These are phyloP conservation scores for Rickenella mellea DNA, from an alignment of 768 basidiomycete species.

Conservation along the genomic window DNA sequence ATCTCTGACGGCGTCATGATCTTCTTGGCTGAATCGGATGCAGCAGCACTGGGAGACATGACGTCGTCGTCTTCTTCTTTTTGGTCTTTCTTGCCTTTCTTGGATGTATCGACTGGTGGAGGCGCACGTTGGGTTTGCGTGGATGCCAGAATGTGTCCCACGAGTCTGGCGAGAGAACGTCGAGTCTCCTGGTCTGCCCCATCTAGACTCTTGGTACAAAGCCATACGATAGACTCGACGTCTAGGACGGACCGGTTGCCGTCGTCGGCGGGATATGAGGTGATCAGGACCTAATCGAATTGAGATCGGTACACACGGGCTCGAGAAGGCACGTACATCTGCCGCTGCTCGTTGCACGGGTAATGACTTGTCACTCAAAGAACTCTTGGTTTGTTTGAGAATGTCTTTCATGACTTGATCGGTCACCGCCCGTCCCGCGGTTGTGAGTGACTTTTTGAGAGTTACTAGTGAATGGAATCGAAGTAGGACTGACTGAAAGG, in stretches of 20 bases:
- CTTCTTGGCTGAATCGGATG: slow-evolving; percentile 50
- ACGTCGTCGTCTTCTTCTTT: slow-evolving; percentile 35
- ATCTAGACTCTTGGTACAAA: slow-evolving; percentile 72
- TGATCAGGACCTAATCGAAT: slow-evolving; percentile 34
- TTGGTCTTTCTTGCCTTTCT: slow-evolving; percentile 49
- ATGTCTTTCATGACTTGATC: slow-evolving; percentile 75
- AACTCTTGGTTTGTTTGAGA: slow-evolving; percentile 69
- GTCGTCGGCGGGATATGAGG: slow-evolving; percentile 52
- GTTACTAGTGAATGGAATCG: slow-evolving; percentile 73
- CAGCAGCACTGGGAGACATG: slow-evolving; percentile 28
- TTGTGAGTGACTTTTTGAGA: slow-evolving; percentile 68
- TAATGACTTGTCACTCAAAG: slow-evolving; percentile 72
- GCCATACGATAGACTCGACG: slow-evolving; percentile 62
- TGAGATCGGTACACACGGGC: no score
- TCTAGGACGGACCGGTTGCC: slow-evolving; percentile 54
- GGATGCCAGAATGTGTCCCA: slow-evolving; percentile 74
- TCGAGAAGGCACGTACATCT: slow-evolving; percentile 38
- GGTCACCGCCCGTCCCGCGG: slow-evolving; percentile 76
- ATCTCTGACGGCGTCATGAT: slow-evolving; percentile 71
- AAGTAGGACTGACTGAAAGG: slow-evolving; percentile 60
- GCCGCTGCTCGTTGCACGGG: slow-evolving; percentile 80
- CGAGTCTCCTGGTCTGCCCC: slow-evolving; percentile 74
- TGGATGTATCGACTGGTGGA: slow-evolving; percentile 33
- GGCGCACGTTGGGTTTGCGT: slow-evolving; percentile 65
- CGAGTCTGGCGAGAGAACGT: slow-evolving; percentile 67